phyloP scores from a whole-genome alignment of 345 rosid genomes.

The Eucalyptus shirleyi region DNA sequence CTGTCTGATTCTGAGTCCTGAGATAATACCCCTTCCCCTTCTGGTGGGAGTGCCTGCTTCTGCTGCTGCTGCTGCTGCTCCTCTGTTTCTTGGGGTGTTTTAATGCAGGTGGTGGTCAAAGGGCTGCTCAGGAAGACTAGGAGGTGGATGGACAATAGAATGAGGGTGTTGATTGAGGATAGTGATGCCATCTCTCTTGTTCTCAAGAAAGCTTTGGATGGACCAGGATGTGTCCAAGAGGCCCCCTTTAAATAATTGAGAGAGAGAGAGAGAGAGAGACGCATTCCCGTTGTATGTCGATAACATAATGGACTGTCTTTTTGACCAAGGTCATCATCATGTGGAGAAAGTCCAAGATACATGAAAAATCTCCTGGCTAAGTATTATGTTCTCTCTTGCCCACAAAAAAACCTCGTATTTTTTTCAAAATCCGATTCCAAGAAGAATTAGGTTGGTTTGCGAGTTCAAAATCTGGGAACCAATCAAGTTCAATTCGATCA shows the following conservation, averaged over 20 bases:
- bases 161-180: neutral
- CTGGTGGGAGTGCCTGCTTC: neutral
- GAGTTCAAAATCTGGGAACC: neutral
- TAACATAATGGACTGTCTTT: neutral
- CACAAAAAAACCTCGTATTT: no score
- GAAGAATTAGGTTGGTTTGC: neutral
- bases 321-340: neutral
- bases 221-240: neutral
- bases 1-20: constrained; percentile 13
- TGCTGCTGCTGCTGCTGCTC: neutral
- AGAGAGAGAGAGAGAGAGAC: neutral
- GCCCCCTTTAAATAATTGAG: neutral
- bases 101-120: neutral
- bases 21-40: neutral
- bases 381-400: neutral
- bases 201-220: neutral
- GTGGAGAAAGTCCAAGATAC: neutral
- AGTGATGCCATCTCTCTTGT: neutral
- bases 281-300: neutral
- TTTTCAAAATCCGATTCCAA: neutral
- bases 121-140: neutral
- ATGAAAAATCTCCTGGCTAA: neutral
- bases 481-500: no score
- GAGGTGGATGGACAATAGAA: neutral
- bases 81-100: neutral